phyloP scores from a whole-genome alignment of 2,329 filamentous ascomycete genomes.

The Cytospora piceicola region DNA sequence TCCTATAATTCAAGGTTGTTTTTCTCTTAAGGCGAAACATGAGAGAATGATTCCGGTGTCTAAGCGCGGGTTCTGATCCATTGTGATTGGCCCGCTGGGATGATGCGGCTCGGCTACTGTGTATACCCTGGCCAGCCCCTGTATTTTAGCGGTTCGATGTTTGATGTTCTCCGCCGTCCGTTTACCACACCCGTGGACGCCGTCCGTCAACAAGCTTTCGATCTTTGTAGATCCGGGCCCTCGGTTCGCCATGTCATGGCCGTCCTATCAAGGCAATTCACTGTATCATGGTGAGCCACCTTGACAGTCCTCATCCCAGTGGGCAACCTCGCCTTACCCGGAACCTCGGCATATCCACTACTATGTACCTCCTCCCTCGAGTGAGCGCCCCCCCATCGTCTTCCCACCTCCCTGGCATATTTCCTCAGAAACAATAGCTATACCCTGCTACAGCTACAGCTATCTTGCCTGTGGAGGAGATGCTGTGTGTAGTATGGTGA shows the following conservation, averaged over 20 bases:
- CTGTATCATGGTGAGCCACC: neutral
- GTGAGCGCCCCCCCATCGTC: no score
- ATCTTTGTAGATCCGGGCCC: slow-evolving; percentile 13
- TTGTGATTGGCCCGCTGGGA: slow-evolving; percentile 22
- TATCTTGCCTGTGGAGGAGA: neutral
- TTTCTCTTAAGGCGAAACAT: neutral
- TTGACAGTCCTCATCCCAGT: neutral
- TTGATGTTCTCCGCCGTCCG: slow-evolving; percentile 21
- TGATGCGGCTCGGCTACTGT: slow-evolving; percentile 26
- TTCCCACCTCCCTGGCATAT: neutral
- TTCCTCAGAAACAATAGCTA: neutral
- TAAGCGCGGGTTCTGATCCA: neutral
- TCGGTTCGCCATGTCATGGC: slow-evolving; percentile 23
- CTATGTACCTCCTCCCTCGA: neutral
- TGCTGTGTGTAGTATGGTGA: neutral
- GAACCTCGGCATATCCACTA: neutral
- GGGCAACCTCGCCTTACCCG: neutral
- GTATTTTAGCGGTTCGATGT: slow-evolving; percentile 19
- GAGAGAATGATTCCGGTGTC: neutral
- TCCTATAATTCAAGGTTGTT: slow-evolving; percentile 17
- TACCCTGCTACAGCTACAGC: neutral
- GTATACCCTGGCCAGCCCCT: slow-evolving; percentile 15
- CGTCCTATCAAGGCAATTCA: neutral
- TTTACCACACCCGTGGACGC: neutral
- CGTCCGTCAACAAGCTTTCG: neutral